phyloP scores from a whole-genome alignment of 2,329 filamentous ascomycete species.

The Ophiostoma pallidulum region DNA sequence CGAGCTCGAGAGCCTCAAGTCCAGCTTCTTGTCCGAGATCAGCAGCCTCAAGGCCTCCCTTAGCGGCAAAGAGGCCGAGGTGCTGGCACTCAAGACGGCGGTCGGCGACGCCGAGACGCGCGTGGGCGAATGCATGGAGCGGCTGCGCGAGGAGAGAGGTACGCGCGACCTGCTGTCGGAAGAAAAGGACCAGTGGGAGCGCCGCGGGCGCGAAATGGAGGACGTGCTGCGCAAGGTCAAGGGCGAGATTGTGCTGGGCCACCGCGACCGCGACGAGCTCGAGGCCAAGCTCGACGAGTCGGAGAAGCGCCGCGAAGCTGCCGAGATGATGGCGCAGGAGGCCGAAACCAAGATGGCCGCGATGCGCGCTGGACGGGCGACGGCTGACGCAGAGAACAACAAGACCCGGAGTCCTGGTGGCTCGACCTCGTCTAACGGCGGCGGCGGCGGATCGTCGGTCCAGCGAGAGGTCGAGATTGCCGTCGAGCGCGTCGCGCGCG shows the following conservation, averaged over 20 bases:
- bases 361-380: constrained; percentile 54
- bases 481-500: constrained; percentile 84
- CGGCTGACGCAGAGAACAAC: constrained; percentile 14
- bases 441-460: not conserved
- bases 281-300: constrained; percentile 66
- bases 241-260: constrained; percentile 67
- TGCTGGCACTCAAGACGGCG: constrained; percentile 75
- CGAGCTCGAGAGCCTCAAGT: constrained; percentile 88
- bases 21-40: constrained; percentile 81
- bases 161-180: constrained; percentile 61
- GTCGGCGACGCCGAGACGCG: constrained; percentile 86
- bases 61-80: constrained; percentile 87
- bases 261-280: constrained; percentile 73
- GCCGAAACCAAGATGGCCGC: constrained; percentile 67
- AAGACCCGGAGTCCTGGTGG: constrained; percentile 4
- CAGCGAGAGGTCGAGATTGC: constrained; percentile 67
- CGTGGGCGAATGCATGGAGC: constrained; percentile 76
- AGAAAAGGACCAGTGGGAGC: constrained; percentile 77
- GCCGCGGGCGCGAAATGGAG: constrained; percentile 78
- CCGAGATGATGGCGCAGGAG: constrained; percentile 66
- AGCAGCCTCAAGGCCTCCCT: constrained; percentile 88
- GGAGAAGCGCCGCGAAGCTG: constrained; percentile 63
- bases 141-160: constrained; percentile 66
- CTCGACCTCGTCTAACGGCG: constrained; percentile 38
- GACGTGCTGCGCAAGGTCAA: constrained; percentile 67